Conservation (phyloP, 371 early-diverging fungal species). For the Mucor circinelloides region DNA sequence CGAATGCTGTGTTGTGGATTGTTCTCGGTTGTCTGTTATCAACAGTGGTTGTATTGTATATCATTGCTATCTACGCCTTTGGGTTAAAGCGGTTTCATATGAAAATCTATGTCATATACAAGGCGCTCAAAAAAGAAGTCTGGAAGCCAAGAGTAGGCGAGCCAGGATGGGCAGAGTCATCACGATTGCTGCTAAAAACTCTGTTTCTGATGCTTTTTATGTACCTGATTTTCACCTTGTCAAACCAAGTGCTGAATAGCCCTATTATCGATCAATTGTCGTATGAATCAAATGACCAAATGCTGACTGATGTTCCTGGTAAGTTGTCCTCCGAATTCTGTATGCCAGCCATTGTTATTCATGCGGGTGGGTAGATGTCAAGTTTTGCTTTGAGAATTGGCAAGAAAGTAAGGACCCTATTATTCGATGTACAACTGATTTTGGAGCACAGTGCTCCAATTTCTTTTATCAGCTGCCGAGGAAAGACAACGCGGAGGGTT, state of each 20-base stretch:
- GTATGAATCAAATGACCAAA: not conserved
- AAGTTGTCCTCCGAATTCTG: too few species aligned
- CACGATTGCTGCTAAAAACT: slow-evolving; percentile 13
- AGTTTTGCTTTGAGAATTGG: slow-evolving; percentile 28
- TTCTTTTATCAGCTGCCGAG: not conserved
- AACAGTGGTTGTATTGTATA: not conserved
- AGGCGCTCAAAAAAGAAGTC: not conserved
- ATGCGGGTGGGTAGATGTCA: slow-evolving; percentile 6
- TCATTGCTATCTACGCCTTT: not conserved
- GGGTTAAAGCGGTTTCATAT: not conserved
- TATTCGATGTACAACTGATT: slow-evolving; percentile 22
- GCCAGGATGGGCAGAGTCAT: slow-evolving; percentile 27
- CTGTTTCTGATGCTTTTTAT: slow-evolving; percentile 20
- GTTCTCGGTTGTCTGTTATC: not conserved
- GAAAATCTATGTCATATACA: not conserved
- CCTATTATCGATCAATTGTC: slow-evolving; percentile 16
- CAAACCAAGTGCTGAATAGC: slow-evolving; percentile 20
- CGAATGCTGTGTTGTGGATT: slow-evolving; percentile 12
- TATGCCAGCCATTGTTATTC: not conserved
- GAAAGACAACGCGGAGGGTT: not conserved
- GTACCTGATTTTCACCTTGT: slow-evolving; percentile 15
- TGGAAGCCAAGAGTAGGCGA: slow-evolving; percentile 28
- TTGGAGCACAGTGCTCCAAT: slow-evolving; percentile 19
- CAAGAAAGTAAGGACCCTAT: not conserved
- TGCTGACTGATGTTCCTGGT: slow-evolving; percentile 12